These are phyloP conservation scores for Chenopodium album DNA, from an alignment of 148 eudicot genomes.

Conservation along the genomic window DNA sequence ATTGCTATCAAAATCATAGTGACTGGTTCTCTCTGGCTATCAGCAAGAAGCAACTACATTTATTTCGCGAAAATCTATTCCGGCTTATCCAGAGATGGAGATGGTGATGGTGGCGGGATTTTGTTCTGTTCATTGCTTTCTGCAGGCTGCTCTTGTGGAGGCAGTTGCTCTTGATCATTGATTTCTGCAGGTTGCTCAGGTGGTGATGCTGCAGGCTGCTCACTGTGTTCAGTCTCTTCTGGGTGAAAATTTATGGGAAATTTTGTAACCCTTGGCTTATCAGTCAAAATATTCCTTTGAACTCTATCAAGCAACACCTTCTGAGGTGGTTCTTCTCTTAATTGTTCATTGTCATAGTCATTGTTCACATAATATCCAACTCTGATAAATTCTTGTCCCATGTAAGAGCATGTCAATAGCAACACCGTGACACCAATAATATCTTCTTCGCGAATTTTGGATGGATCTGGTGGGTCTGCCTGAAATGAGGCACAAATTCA, in stretches of 20 bases:
- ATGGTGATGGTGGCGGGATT: constrained; percentile 1
- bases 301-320: constrained; percentile 74
- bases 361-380: constrained; percentile 93
- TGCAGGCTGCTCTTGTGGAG: constrained; percentile 9
- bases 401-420: constrained; percentile 77
- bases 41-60: neutral
- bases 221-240: constrained; percentile 57
- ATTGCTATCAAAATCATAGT: constrained; percentile 11
- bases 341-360: constrained; percentile 74
- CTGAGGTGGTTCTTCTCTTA: constrained; percentile 88
- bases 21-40: neutral
- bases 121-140: constrained; percentile 2
- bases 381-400: constrained; percentile 87
- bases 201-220: constrained; percentile 39
- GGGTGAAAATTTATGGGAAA: constrained; percentile 92
- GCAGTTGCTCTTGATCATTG: constrained; percentile 37
- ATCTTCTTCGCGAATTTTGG: constrained; percentile 88
- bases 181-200: constrained; percentile 37
- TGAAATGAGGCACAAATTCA: constrained; percentile 25
- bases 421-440: constrained; percentile 91
- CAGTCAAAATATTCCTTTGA: constrained; percentile 75
- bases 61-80: constrained; percentile 3
- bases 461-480: constrained; percentile 96
- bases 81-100: constrained; percentile 35
- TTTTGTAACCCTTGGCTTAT: constrained; percentile 92